Percentiles rank a stretch among this genome's conserved stretches.
phyloP scores from a whole-genome alignment of 208 protist genomes.

The Trypanosoma scelopori region DNA sequence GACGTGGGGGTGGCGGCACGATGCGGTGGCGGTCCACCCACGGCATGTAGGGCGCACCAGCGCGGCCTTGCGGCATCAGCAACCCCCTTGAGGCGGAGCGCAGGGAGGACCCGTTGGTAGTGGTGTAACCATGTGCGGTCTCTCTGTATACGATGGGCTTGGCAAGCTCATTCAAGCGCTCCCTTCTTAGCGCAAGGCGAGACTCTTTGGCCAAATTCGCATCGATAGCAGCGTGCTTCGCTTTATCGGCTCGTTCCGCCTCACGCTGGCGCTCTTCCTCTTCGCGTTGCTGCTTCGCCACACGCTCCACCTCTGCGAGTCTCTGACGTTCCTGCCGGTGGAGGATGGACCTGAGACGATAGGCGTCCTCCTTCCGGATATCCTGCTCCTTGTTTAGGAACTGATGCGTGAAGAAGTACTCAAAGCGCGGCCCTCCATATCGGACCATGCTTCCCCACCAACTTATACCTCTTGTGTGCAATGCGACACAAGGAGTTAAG shows the following conservation, averaged over 20 bases:
- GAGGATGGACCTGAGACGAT: constrained; percentile 49
- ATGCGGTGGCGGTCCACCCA: constrained; percentile 84
- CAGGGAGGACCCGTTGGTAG: too few species aligned
- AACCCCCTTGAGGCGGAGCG: constrained; percentile 41
- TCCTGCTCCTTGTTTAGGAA: constrained; percentile 56
- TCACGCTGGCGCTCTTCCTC: constrained; percentile 35
- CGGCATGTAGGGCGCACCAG: constrained; percentile 52
- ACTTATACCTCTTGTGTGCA: not conserved
- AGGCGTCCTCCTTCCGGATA: constrained; percentile 65
- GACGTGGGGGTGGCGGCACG: constrained; percentile 45
- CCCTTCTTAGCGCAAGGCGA: constrained; percentile 5
- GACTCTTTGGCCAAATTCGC: constrained; percentile 25
- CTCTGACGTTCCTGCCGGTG: constrained; percentile 21
- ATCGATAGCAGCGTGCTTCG: constrained; percentile 15
- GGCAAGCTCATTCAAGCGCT: constrained; percentile 46
- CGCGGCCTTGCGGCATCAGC: constrained; percentile 49
- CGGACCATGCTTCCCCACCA: constrained; percentile 28
- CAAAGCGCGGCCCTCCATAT: constrained; percentile 61
- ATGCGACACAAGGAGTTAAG: too few species aligned
- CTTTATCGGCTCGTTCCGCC: too few species aligned
- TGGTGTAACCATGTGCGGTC: constrained; percentile 27
- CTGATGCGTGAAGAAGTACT: constrained; percentile 58
- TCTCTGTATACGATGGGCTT: constrained; percentile 29
- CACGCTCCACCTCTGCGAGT: constrained; percentile 25
- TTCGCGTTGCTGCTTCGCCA: constrained; percentile 17